Conservation (phyloP, 768 basidiomycete species). For the Coprinellus micaceus region DNA sequence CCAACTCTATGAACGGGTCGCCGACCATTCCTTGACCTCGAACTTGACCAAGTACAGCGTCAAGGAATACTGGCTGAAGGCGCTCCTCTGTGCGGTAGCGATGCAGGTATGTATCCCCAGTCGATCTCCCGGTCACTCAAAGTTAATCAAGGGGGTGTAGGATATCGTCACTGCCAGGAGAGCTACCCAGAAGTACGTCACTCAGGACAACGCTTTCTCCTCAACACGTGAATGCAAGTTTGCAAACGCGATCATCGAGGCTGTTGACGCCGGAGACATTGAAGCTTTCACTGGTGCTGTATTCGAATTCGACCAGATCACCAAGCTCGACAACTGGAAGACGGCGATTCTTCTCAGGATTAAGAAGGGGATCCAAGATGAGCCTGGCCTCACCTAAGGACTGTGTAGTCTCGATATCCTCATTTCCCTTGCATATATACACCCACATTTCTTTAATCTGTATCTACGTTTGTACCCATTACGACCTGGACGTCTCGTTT, state of each 20-base stretch:
- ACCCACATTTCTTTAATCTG: neutral
- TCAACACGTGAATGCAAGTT: conserved; percentile 94
- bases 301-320: conserved; percentile 89
- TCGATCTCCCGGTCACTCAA: neutral
- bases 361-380: conserved; percentile 71
- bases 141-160: conserved; percentile 35
- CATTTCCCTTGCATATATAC: neutral
- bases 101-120: conserved; percentile 57
- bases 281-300: conserved; percentile 79
- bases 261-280: conserved; percentile 45
- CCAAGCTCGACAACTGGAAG: conserved; percentile 95
- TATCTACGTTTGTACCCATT: neutral
- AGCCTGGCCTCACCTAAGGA: conserved; percentile 33
- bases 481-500: neutral
- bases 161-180: conserved; percentile 81
- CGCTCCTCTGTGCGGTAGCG: conserved; percentile 84
- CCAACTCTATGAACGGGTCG: conserved; percentile 86
- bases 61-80: conserved; percentile 94
- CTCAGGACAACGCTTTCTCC: conserved; percentile 81
- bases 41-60: conserved; percentile 96
- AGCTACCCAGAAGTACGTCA: conserved; percentile 71
- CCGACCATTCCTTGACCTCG: conserved; percentile 73
- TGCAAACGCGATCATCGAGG: conserved; percentile 70
- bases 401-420: neutral
- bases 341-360: conserved; percentile 86